A percentile compares a stretch with the other conserved stretches of the same genome.
These are phyloP conservation scores for Orbilia quercus DNA, from an alignment of 2,329 filamentous ascomycete genomes.

Conservation along the genomic window DNA sequence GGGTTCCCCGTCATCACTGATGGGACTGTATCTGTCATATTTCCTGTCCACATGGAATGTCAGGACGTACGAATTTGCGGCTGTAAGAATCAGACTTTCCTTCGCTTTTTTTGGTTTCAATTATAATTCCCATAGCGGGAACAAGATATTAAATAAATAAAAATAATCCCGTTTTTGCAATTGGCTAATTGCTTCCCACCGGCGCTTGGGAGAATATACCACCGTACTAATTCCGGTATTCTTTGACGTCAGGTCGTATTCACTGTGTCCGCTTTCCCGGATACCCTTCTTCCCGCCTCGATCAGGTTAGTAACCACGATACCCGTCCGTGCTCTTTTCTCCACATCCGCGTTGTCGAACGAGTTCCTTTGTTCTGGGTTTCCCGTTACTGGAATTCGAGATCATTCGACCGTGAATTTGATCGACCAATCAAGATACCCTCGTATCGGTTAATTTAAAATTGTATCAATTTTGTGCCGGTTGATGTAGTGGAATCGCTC, in stretches of 20 bases:
- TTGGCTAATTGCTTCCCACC: slow-evolving; percentile 63
- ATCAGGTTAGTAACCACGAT: slow-evolving; percentile 42
- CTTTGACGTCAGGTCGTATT: slow-evolving; percentile 38
- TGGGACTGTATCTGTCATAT: slow-evolving; percentile 66
- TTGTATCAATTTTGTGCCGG: no score
- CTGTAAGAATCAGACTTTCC: no score
- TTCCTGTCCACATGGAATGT: slow-evolving; percentile 71
- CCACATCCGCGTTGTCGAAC: no score
- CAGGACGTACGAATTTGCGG: slow-evolving; percentile 70
- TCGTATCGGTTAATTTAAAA: no score
- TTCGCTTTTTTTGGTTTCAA: no score
- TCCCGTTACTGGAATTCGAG: no score
- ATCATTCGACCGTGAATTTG: no score
- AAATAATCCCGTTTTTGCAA: not conserved
- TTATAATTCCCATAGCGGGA: no score
- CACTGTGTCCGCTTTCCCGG: slow-evolving; percentile 44
- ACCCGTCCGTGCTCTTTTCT: not conserved
- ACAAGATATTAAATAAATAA: no score
- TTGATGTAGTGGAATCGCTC: slow-evolving; percentile 60
- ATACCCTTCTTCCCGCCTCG: slow-evolving; percentile 29
- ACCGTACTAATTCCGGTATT: not conserved
- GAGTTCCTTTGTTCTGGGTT: no score
- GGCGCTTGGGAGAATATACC: slow-evolving; percentile 61
- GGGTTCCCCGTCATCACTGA: slow-evolving; percentile 59
- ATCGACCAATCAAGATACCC: no score